Evolutionary conservation across 2,329 filamentous ascomycete species (phyloP), one percentile per base, ranked within the genome.

Genomic region (Cladosporium oxysporum): DNA sequence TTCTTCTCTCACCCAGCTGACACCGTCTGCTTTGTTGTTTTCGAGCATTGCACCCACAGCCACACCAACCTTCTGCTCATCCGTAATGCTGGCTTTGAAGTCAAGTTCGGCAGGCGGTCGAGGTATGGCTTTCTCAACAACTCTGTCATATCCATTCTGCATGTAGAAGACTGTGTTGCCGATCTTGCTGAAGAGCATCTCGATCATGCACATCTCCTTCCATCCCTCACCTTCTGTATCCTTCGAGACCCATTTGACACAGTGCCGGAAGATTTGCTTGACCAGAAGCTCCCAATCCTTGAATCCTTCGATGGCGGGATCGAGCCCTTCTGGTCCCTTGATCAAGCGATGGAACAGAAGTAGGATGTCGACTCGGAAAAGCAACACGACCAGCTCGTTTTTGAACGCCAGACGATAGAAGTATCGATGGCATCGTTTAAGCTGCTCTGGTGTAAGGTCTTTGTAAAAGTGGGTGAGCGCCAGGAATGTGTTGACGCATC

Each of bases 351-450:
- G 89, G 59, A 99, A 89, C 1, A 98, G 83, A 52, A 91, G 88
- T 57, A 99, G 87, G 41, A 97, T 96, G 75, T 98, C 95, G 5
- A 97, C 87, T 11, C 94, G 88, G 79, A 93, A 98, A 1, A 99
- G 83, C 80, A 97, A 87, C 26, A 97, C 89, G 65, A 89, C 89
- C 81, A 95, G 89, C 57, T 97, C 92, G 77, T 96, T 91, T 79
- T 98, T 99, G 83, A 98, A 98, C 0, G 93, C 93, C 12, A 96
- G 84, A 0, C 94, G 90, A 74, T 98, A 96, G 74, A 99, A 93
- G 77, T 94, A 99, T 7, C 95, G 90, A 79, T 98, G 95, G 14
- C 90, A 90, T 6, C 95, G 88, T 80, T 98, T 98, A 44, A 98
- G 82, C 76, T 99, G 95, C 44, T 88, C 83, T 2, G 88, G 83